Base-by-base conservation (phyloP, 2,329 filamentous ascomycete species). In the Pseudogymnoascus sp. region DNA sequence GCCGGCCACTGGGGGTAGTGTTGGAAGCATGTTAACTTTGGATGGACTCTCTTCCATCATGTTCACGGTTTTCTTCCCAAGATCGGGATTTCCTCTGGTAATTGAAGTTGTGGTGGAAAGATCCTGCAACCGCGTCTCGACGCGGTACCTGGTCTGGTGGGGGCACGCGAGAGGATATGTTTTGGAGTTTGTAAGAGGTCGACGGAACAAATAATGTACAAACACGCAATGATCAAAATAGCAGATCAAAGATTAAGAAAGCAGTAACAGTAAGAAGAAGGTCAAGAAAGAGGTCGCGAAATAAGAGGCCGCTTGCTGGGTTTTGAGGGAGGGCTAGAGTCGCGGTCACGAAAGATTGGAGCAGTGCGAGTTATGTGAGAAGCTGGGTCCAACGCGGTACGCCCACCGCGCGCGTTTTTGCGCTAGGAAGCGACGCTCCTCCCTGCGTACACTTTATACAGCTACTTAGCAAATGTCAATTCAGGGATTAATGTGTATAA, bases 1-100 rank as follows among this genome's bases (percentile, higher is more conserved):
- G 70, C 82, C 80, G 63, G 79, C 74, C 14, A 75, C 34, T 23
- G 67, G 63, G 28, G 70, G 69, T 37, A 70, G 64, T 62, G 64
- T 64, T 50, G 69, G 67, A 60, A 69, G 67, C 50, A 67, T 60
- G 59, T 73, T 74, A 28, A 69, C 66, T 64, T 73, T 73, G 65
- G 68, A 73, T 34, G 72, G 72, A 66, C 72, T 73, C 16, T 71
- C 72, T 66, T 74, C 70, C 71, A 74, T 74, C 70, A 72, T 72
- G 67, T 65, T 63, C 67, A 67, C 66, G 66, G 63, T 64, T 60
- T 66, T 60, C 56, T 60, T 11, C 37, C 56, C 56, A 36, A 31
- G 25, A 53, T 53, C 14, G 46, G 46, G 46, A 37, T 60, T 60
- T 40, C 11, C 11, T 60, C 11, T 37, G 12, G 56, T 60, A 36